A percentile compares a stretch with the other conserved stretches of the same genome.
These are phyloP conservation scores for Coemansia sp. DNA, from an alignment of 192 early-diverging fungal genomes.

Conservation along the genomic window DNA sequence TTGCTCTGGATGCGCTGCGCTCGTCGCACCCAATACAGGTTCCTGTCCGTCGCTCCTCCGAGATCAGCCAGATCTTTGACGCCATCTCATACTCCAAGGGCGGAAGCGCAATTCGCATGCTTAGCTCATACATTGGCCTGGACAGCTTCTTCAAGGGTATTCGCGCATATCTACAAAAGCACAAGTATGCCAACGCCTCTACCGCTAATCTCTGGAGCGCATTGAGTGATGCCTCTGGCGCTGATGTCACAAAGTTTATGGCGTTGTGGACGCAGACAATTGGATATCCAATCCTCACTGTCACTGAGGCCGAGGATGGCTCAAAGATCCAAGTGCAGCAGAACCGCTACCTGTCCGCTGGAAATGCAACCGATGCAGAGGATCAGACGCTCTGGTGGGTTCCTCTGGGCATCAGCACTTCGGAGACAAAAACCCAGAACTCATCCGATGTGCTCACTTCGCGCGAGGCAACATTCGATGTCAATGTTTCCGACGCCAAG, in stretches of 20 bases:
- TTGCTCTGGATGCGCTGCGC: slow-evolving; percentile 78
- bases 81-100: slow-evolving; percentile 91
- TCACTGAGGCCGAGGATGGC: slow-evolving; percentile 56
- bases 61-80: slow-evolving; percentile 96
- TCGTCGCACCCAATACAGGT: slow-evolving; percentile 94
- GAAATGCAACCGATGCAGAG: slow-evolving; percentile 73
- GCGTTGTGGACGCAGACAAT: slow-evolving; percentile 81
- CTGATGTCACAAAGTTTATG: slow-evolving; percentile 84
- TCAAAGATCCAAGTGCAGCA: slow-evolving; percentile 66
- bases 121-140: slow-evolving; percentile 71
- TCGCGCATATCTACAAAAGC: slow-evolving; percentile 75
- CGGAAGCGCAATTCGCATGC: slow-evolving; percentile 91
- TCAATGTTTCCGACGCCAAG: slow-evolving; percentile 56
- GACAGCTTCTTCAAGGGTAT: slow-evolving; percentile 72
- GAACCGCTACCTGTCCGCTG: slow-evolving; percentile 77
- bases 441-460: slow-evolving; percentile 47
- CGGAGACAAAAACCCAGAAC: slow-evolving; percentile 24
- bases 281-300: slow-evolving; percentile 83
- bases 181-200: slow-evolving; percentile 82
- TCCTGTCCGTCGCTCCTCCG: slow-evolving; percentile 74
- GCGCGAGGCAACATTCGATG: slow-evolving; percentile 41
- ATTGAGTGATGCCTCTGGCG: slow-evolving; percentile 73
- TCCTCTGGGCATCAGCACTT: slow-evolving; percentile 66
- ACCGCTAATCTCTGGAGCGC: slow-evolving; percentile 89
- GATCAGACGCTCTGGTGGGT: slow-evolving; percentile 83